Conservation (phyloP, 176 grass and related monocot genomes). For the Pontederia crassipes region DNA sequence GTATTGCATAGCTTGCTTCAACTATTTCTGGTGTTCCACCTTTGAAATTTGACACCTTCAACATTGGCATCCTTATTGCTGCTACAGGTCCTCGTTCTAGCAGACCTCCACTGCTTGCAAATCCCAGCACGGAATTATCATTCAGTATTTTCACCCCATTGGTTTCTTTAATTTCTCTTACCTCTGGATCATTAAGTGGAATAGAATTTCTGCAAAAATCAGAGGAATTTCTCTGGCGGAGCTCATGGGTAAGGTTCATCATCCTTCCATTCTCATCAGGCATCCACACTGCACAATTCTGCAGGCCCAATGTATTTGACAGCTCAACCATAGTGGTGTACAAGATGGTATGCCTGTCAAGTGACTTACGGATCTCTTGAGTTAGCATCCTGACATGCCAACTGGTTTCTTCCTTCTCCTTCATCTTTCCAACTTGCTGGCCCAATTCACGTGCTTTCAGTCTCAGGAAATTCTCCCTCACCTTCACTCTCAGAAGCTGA, state of each 20-base stretch:
- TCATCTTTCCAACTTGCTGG: slow-evolving; percentile 64
- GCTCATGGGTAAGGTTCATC: slow-evolving; percentile 65
- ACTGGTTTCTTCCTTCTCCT: slow-evolving; percentile 62
- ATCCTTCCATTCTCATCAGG: slow-evolving; percentile 25
- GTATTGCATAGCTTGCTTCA: slow-evolving; percentile 54
- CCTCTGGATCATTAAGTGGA: slow-evolving; percentile 38
- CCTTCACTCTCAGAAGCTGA: slow-evolving; percentile 78
- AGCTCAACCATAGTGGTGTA: slow-evolving; percentile 93
- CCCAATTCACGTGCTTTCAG: slow-evolving; percentile 68
- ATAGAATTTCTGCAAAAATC: slow-evolving; percentile 23
- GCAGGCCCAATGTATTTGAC: slow-evolving; percentile 52
- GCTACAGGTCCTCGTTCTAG: slow-evolving; percentile 44
- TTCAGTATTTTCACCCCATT: slow-evolving; percentile 33
- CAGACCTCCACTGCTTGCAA: slow-evolving; percentile 33
- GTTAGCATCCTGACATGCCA: slow-evolving; percentile 93
- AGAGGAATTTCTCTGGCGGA: slow-evolving; percentile 32
- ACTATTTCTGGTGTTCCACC: slow-evolving; percentile 54
- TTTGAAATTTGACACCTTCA: slow-evolving; percentile 62
- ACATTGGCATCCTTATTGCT: slow-evolving; percentile 75
- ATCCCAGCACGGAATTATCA: slow-evolving; percentile 32
- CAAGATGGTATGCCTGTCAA: slow-evolving; percentile 71
- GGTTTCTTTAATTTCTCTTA: slow-evolving; percentile 38
- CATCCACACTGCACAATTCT: slow-evolving; percentile 57
- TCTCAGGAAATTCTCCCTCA: slow-evolving; percentile 71
- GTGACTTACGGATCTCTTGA: slow-evolving; percentile 69